Conservation (phyloP, 164 flowering plant genomes). For the Vitis riparia region DNA sequence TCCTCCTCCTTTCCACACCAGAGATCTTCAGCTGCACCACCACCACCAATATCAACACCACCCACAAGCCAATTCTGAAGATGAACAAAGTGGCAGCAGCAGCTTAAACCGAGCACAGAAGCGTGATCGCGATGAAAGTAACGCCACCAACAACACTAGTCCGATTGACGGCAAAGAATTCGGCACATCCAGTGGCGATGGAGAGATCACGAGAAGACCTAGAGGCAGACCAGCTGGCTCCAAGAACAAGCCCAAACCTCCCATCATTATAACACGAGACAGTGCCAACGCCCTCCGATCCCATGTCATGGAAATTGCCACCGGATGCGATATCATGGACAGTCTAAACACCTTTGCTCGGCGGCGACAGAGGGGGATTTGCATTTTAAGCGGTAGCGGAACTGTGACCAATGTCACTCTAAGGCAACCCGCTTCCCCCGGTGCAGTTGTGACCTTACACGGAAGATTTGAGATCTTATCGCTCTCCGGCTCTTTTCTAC, state of each 20-base stretch:
- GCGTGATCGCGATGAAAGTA: constrained; percentile 36
- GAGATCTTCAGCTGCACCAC: constrained; percentile 70
- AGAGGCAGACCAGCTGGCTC: constrained; percentile 89
- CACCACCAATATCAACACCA: constrained; percentile 50
- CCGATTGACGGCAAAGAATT: constrained; percentile 27
- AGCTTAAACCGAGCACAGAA: constrained; percentile 28
- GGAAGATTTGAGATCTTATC: constrained; percentile 91
- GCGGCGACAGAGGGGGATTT: constrained; percentile 74
- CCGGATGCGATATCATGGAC: constrained; percentile 71
- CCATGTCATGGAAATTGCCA: constrained; percentile 86
- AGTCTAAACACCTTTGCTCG: constrained; percentile 69
- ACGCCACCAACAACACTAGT: constrained; percentile 7
- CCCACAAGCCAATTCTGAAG: constrained; percentile 56
- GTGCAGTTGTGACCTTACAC: constrained; percentile 67
- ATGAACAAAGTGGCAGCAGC: constrained; percentile 46
- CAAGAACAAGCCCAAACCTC: constrained; percentile 93
- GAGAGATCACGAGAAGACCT: constrained; percentile 61
- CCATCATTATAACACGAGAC: constrained; percentile 84
- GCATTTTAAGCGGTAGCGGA: constrained; percentile 79
- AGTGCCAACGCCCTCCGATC: constrained; percentile 87
- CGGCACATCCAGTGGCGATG: constrained; percentile 24
- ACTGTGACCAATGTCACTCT: constrained; percentile 80
- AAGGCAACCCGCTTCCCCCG: constrained; percentile 67
- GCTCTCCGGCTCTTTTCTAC: constrained; percentile 78
- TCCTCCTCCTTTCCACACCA: constrained; percentile 75